Base-by-base conservation (phyloP, 2,329 filamentous ascomycete species). In the Xylaria sp. region DNA sequence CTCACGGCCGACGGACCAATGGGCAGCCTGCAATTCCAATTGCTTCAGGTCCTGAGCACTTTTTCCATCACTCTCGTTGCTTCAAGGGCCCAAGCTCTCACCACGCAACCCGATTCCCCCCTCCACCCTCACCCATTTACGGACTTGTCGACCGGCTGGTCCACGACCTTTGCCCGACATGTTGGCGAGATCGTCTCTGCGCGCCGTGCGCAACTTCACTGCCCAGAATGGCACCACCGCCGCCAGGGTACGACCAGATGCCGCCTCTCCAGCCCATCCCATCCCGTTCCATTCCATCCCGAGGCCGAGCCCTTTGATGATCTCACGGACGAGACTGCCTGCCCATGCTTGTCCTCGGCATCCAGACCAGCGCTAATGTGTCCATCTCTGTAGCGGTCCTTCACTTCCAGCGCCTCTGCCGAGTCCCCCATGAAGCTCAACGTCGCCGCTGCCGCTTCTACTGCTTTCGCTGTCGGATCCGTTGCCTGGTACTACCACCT, bases 401-500 rank as follows among this genome's bases (percentile, higher is more conserved):
- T 90, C 70, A 83, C 83, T 78, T 88, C 88, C 77, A 82, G 85
- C 75, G 84, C 89, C 76, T 82, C 84, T 76, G 81, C 86, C 75
- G 85, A 88, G 74, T 88, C 90, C 71, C 83, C 89, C 71, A 87
- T 90, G 78, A 87, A 88, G 78, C 83, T 94, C 77, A 97, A 93
- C 79, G 82, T 92, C 71, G 89, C 92, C 75, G 91, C 91, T 73
- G 85, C 86, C 72, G 90, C 90, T 74, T 92, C 94, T 70, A 96
- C 92, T 70, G 86, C 89, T 71, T 83, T 92, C 73, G 91, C 93
- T 71, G 81, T 91, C 77, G 92, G 92, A 71, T 93, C 93, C 68
- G 87, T 93, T 72, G 92, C 91, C 70, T 97, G 92, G 92, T 97
- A 97, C 82, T 96, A 93, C 78, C 91, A 96, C 79, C 87, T 96